These are phyloP conservation scores for Spizellomyces punctatus DNA, from an alignment of 192 early-diverging fungal genomes.

Conservation along the genomic window DNA sequence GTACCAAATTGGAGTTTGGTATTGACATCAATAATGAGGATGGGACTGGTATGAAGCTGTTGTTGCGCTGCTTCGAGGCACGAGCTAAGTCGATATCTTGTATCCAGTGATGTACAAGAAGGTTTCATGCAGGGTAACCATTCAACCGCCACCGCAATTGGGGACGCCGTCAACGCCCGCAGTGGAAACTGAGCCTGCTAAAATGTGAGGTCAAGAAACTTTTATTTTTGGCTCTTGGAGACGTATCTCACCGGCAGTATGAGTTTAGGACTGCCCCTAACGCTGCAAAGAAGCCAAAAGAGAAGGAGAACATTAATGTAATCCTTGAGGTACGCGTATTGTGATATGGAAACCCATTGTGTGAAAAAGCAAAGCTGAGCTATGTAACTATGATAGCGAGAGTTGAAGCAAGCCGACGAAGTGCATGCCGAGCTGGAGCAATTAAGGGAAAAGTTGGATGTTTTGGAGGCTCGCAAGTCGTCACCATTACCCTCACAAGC, in stretches of 20 bases:
- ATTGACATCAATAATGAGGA: conserved; percentile 79
- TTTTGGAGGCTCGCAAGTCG: background rate
- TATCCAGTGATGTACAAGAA: conserved; percentile 48
- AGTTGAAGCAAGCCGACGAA: conserved; percentile 16
- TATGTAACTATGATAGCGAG: background rate
- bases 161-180: conserved; percentile 14
- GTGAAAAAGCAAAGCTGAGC: too few relatives aligned
- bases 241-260: too few relatives aligned
- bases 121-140: conserved; percentile 40
- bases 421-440: conserved; percentile 13
- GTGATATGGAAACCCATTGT: too few relatives aligned
- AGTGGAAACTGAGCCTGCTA: conserved; percentile 1
- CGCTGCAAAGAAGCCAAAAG: too few relatives aligned
- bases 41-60: conserved; percentile 27
- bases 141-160: conserved; percentile 24
- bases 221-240: background rate
- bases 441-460: background rate
- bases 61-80: background rate
- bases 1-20: conserved; percentile 75
- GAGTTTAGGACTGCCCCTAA: too few relatives aligned
- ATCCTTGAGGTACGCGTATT: conserved; percentile 28
- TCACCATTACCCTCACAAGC: background rate
- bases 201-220: background rate
- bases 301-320: background rate
- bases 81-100: background rate